Evolutionary conservation across 345 rosid genomes (phyloP).

Genomic region (Bruguiera gymnorhiza): DNA sequence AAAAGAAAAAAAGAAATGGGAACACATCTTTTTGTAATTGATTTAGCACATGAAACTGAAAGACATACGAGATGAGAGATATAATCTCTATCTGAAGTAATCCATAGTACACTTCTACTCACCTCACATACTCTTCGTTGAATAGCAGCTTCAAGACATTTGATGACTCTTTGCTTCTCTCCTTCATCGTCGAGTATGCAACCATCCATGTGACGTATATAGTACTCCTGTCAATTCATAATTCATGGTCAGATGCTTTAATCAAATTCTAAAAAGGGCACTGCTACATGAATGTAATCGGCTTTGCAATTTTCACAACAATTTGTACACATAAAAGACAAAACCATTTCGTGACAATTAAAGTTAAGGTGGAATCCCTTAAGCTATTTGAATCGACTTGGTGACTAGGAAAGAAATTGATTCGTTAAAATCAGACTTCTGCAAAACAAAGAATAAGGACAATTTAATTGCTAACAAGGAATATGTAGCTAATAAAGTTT

Average conservation of each 20-base stretch:
- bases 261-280: background rate
- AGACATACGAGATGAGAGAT: too few species aligned
- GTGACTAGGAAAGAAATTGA: background rate
- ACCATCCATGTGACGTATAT: slow-evolving; percentile 90
- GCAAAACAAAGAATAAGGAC: background rate
- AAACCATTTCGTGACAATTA: too few species aligned
- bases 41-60: too few species aligned
- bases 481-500: background rate
- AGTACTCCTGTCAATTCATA: slow-evolving; percentile 57
- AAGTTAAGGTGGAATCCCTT: background rate
- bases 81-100: too few species aligned
- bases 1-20: background rate
- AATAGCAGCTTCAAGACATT: slow-evolving; percentile 90
- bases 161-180: slow-evolving; percentile 79
- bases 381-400: background rate
- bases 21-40: background rate
- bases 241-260: background rate
- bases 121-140: slow-evolving; percentile 89
- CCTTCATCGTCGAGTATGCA: slow-evolving; percentile 75
- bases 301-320: too few species aligned
- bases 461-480: background rate
- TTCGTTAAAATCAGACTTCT: background rate
- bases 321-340: too few species aligned
- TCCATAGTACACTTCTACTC: slow-evolving; percentile 11
- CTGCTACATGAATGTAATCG: too few species aligned